phyloP scores from a whole-genome alignment of 2,329 filamentous ascomycete genomes.

The Stagonosporopsis chrysanthemi region DNA sequence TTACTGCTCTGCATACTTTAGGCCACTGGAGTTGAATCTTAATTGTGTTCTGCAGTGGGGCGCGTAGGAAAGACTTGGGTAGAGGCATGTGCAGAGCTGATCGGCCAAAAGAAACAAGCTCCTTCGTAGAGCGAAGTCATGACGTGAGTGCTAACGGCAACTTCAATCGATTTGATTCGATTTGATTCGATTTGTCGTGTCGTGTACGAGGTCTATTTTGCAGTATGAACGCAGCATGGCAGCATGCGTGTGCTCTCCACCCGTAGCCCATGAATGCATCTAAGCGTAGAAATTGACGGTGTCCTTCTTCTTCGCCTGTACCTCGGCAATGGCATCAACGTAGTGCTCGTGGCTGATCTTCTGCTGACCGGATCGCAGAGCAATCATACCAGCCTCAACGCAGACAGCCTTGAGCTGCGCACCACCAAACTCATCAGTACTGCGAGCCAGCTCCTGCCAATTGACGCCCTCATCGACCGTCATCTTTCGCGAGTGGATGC shows the following conservation, averaged over 20 bases:
- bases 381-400: constrained; percentile 99
- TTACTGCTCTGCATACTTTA: too few relatives aligned
- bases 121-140: neutral
- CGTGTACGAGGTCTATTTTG: constrained; percentile 39
- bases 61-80: too few relatives aligned
- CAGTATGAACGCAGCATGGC: constrained; percentile 41
- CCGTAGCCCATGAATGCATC: constrained; percentile 17
- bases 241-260: constrained; percentile 34
- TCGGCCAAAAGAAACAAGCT: too few relatives aligned
- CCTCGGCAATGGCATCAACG: constrained; percentile 96
- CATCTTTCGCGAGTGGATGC: constrained; percentile 99
- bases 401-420: constrained; percentile 98
- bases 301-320: constrained; percentile 91
- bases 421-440: constrained; percentile 97
- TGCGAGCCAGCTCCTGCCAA: constrained; percentile 93
- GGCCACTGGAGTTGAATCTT: too few relatives aligned
- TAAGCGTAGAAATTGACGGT: constrained; percentile 58
- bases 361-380: constrained; percentile 88
- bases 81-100: too few relatives aligned
- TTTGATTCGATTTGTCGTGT: too few relatives aligned
- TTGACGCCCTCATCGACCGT: constrained; percentile 91
- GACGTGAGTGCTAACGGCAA: neutral
- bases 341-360: constrained; percentile 99
- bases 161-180: constrained; percentile 14
- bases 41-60: too few relatives aligned